Evolutionary conservation across 192 early-diverging fungal species (phyloP), one percentile per base, ranked within the genome.

Genomic region (Backusella luteola): DNA sequence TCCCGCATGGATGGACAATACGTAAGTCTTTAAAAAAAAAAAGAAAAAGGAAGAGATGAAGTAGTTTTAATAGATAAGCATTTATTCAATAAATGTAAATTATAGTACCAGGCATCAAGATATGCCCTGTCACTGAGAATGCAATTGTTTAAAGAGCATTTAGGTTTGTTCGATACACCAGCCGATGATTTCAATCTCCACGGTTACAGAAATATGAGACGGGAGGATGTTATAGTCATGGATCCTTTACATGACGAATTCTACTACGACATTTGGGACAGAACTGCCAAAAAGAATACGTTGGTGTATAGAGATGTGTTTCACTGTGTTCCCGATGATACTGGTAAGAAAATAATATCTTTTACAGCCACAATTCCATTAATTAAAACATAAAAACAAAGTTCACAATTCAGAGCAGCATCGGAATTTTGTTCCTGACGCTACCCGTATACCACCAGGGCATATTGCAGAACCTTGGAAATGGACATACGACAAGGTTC

Each of bases 271-370:
- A 78, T 88, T 67, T 94, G 91, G 93, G 77, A 76, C 44, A 75
- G 71, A 6, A 92, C 87, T 2, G 93, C 94, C 5, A 73, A 78
- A 23, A 84, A 29, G 0, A 97, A 97, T 78, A 92, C 92, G 7
- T 59, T 76, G 35, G 81, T 90, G 7, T 95, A 91, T 78, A 82
- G 94, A 14, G 86, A 91, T 11, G 90, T 96, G 15, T 97, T 96
- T 77, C 86, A 87, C 2, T 94, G 93, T 80, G 90, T 97, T 14
- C 96, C 95, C 6, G 94, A 96, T 76, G 91, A 96, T 67, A 92
- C 94, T 0, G 80, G 80, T 81, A 81, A 73, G 34, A 26, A 66
- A 6, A 4, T 26, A 59, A 59, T 59, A 26, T 12, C n/a, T 53
- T 21, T 21, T 56, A 23, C 19, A 56, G 7, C 53, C 4, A 21